Evolutionary conservation across 164 flowering plant genomes (phyloP), one percentile per base, ranked within the genome.

Genomic region (Annona cherimola): DNA sequence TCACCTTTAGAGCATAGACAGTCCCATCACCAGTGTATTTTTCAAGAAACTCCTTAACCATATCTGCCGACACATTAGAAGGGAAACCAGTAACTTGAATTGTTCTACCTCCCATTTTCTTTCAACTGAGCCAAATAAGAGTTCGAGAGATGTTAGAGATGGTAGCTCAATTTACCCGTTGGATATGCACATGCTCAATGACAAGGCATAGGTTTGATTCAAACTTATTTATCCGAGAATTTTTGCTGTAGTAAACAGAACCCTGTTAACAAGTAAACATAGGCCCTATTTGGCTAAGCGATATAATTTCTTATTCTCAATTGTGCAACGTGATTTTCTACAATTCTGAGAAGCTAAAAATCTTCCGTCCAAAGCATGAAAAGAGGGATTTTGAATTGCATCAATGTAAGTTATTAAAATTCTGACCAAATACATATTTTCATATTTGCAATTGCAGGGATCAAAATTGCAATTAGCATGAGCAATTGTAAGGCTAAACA

Each of bases 81-180:
- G 88, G 92, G 70, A 91, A 86, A 35, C 95, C 93, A 67, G 39
- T 79, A 7, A 90, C 75, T 35, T 84, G 84, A 77, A 93, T 70
- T 20, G 93, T 88, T 81, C 79, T 84, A 20, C 87, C 86, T 66
- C 41, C 75, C 70, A 66, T 63, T 20, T 44, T 61, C 9, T 67
- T 8, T 5, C 57, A 43, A n/a, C 8, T 42, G 55, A 67, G 35
- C 42, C 8, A 64, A 64, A 1, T 14, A n/a, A 50, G 2, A 50
- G 57, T 8, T 50, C 14, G 57, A 16, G 57, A 26, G 35, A 26
- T 26, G 35, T 26, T 12, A 19, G 42, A 40, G 66, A 19, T 63
- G 12, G 66, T 26, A 63, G 66, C 66, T 63, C 41, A 63, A 20
- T 63, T 26, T 11, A 19, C n/a, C 42, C 3, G 41, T 40, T 8